Evolutionary conservation across 169 alveolate genomes (phyloP).

Genomic region (Toxoplasma gondii): DNA sequence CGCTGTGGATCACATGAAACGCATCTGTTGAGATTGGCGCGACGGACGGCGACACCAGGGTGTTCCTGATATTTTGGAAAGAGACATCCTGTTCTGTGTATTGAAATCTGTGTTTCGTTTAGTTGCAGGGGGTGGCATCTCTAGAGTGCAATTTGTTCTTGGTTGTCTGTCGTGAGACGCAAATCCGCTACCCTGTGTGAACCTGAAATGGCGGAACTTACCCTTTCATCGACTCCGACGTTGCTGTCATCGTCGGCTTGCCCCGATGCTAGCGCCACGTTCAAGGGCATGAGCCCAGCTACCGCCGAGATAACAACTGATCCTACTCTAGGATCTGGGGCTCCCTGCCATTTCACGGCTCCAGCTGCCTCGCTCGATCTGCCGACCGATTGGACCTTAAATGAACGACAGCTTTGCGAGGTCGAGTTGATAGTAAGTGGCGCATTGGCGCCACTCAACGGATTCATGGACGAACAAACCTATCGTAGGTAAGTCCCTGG

Average conservation of each 20-base stretch:
- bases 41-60: no score
- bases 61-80: no score
- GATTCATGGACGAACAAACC: slow-evolving; percentile 61
- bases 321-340: neutral
- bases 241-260: neutral
- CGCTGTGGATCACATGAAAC: no score
- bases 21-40: no score
- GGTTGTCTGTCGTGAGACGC: no score
- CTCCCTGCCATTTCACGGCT: neutral
- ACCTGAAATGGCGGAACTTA: no score
- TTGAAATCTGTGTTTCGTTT: no score
- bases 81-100: no score
- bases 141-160: no score
- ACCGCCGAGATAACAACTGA: neutral
- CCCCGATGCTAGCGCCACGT: neutral
- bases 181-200: no score
- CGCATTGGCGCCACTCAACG: slow-evolving; percentile 73
- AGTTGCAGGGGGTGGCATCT: no score
- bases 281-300: neutral
- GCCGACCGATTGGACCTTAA: slow-evolving; percentile 69
- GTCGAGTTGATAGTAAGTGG: slow-evolving; percentile 72
- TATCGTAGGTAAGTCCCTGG: slow-evolving; percentile 53
- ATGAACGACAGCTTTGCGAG: slow-evolving; percentile 71
- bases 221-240: neutral
- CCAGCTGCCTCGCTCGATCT: slow-evolving; percentile 48